Evolutionary conservation across 768 basidiomycete genomes (phyloP).

Genomic region (Clathrus columnatus): DNA sequence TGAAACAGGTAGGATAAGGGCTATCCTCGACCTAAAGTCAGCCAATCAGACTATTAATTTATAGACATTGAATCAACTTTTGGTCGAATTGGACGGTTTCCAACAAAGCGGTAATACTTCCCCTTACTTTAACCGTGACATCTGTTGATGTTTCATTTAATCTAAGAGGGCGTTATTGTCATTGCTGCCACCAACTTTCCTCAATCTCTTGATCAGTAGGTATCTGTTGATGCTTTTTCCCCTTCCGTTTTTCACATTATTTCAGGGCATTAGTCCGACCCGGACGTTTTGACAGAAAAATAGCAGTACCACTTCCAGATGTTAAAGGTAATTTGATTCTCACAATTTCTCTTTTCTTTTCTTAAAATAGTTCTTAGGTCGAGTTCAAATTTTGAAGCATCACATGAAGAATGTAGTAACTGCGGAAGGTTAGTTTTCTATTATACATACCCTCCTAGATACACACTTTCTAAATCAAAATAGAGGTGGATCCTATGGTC

Average conservation of each 20-base stretch:
- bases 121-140: neutral
- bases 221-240: constrained; percentile 14
- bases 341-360: neutral
- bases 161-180: constrained; percentile 88
- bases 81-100: constrained; percentile 98
- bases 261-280: constrained; percentile 86
- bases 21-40: too few relatives aligned
- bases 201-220: constrained; percentile 82
- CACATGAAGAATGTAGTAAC: constrained; percentile 78
- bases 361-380: constrained; percentile 20
- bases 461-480: neutral
- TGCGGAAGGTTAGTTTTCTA: constrained; percentile 37
- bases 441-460: neutral
- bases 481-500: constrained; percentile 77
- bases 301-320: constrained; percentile 92
- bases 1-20: constrained; percentile 55
- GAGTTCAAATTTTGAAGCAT: constrained; percentile 87
- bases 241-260: constrained; percentile 10
- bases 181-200: constrained; percentile 99
- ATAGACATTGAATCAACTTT: constrained; percentile 82
- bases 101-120: constrained; percentile 46
- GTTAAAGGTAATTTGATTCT: constrained; percentile 48
- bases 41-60: too few relatives aligned
- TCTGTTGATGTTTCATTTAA: neutral
- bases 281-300: constrained; percentile 90